phyloP scores from a whole-genome alignment of 1,284 basidiomycete genomes.

The Trichosporon coremiiforme region DNA sequence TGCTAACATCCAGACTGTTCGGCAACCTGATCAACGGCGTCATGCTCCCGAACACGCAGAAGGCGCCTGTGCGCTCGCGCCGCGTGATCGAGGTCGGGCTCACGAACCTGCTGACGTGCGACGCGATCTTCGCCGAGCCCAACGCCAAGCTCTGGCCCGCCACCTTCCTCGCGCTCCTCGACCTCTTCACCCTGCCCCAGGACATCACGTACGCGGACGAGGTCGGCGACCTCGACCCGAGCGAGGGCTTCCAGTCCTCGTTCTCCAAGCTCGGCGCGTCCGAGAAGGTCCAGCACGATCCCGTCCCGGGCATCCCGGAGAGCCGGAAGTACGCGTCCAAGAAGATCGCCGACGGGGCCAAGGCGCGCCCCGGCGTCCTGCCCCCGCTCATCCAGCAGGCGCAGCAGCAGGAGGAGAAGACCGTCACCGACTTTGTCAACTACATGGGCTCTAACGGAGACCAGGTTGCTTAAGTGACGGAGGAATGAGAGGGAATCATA shows the following conservation, averaged over 20 bases:
- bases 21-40: slow-evolving; percentile 77
- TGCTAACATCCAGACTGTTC: slow-evolving; percentile 67
- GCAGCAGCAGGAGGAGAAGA: slow-evolving; percentile 22
- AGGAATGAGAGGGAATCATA: not conserved
- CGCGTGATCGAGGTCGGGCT: slow-evolving; percentile 84
- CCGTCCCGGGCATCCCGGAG: slow-evolving; percentile 56
- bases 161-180: slow-evolving; percentile 71
- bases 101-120: slow-evolving; percentile 74
- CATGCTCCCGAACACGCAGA: slow-evolving; percentile 73
- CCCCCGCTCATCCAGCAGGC: slow-evolving; percentile 49
- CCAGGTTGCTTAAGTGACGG: not conserved
- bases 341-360: slow-evolving; percentile 48
- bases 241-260: slow-evolving; percentile 90
- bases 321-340: slow-evolving; percentile 54
- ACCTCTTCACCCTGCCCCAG: slow-evolving; percentile 73
- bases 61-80: slow-evolving; percentile 76
- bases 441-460: slow-evolving; percentile 51
- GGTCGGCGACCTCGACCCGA: slow-evolving; percentile 71
- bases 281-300: slow-evolving; percentile 55
- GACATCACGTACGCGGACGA: slow-evolving; percentile 61
- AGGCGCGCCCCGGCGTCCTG: slow-evolving; percentile 53
- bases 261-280: slow-evolving; percentile 89
- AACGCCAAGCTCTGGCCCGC: slow-evolving; percentile 69
- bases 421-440: slow-evolving; percentile 44
- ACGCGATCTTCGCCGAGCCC: slow-evolving; percentile 67